phyloP scores from a whole-genome alignment of 2,329 filamentous ascomycete genomes.

The Trichoderma arundinaceum region DNA sequence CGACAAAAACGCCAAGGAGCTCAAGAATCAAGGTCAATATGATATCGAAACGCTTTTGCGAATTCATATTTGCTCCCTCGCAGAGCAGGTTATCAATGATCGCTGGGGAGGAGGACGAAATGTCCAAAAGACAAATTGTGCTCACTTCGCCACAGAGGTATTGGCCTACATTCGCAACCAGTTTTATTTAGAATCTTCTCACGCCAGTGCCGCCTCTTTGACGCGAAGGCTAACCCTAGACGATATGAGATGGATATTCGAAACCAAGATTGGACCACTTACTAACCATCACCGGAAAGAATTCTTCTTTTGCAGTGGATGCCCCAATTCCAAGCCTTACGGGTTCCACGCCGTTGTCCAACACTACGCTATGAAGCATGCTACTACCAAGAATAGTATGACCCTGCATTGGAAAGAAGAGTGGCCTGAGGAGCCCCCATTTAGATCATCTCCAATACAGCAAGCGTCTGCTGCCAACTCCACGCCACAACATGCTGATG shows the following conservation, averaged over 20 bases:
- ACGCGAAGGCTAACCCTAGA: constrained; percentile 73
- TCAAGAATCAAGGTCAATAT: constrained; percentile 72
- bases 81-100: constrained; percentile 71
- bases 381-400: constrained; percentile 71
- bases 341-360: constrained; percentile 81
- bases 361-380: constrained; percentile 85
- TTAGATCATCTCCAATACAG: constrained; percentile 53
- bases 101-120: constrained; percentile 68
- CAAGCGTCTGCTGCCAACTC: not conserved
- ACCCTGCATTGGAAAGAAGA: constrained; percentile 81
- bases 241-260: constrained; percentile 87
- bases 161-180: constrained; percentile 68
- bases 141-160: constrained; percentile 74
- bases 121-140: constrained; percentile 66
- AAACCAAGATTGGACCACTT: constrained; percentile 73
- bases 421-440: constrained; percentile 79
- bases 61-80: constrained; percentile 67
- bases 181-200: constrained; percentile 67
- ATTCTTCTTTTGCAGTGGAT: constrained; percentile 76
- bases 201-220: constrained; percentile 56
- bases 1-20: constrained; percentile 50
- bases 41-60: constrained; percentile 71
- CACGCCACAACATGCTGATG: not conserved
- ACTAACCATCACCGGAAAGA: constrained; percentile 72
- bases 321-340: constrained; percentile 71